Evolutionary conservation across 1,139 yeast species (phyloP).

Genomic region (Taiozyma sp.): DNA sequence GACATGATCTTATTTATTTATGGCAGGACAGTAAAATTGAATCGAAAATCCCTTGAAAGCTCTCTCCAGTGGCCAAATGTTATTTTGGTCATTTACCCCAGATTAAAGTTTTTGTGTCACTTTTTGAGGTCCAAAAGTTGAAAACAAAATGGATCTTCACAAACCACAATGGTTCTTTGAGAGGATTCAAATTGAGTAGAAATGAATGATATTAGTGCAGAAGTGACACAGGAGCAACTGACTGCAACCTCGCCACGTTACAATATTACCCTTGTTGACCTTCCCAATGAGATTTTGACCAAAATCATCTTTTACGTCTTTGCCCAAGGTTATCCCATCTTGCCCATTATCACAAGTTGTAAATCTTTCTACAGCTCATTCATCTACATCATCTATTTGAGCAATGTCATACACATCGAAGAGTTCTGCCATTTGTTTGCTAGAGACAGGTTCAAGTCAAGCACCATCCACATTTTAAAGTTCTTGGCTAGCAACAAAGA

Average conservation of each 20-base stretch:
- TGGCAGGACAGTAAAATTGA: neutral
- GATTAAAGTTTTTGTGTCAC: neutral
- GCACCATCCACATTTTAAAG: neutral
- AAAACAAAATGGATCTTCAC: neutral
- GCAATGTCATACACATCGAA: constrained; percentile 6
- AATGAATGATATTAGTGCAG: too few species aligned
- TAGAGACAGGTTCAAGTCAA: neutral
- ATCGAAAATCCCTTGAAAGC: neutral
- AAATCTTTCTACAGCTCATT: constrained; percentile 4
- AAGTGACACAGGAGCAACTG: too few species aligned
- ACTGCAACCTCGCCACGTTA: neutral
- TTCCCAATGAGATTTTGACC: constrained; percentile 12
- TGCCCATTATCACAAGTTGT: constrained; percentile 8
- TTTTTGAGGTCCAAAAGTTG: neutral
- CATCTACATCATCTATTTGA: constrained; percentile 8
- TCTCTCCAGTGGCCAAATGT: neutral
- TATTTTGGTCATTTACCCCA: neutral
- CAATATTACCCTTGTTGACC: neutral
- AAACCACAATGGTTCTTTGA: neutral
- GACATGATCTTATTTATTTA: neutral
- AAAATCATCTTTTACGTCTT: constrained; percentile 5
- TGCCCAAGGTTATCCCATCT: constrained; percentile 1
- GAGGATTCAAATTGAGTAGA: neutral
- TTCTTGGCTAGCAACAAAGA: neutral
- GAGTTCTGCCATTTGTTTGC: constrained; percentile 2